Evolutionary conservation across 345 rosid genomes (phyloP), one percentile per base, ranked within the genome.

Genomic region (Boechera stricta): DNA sequence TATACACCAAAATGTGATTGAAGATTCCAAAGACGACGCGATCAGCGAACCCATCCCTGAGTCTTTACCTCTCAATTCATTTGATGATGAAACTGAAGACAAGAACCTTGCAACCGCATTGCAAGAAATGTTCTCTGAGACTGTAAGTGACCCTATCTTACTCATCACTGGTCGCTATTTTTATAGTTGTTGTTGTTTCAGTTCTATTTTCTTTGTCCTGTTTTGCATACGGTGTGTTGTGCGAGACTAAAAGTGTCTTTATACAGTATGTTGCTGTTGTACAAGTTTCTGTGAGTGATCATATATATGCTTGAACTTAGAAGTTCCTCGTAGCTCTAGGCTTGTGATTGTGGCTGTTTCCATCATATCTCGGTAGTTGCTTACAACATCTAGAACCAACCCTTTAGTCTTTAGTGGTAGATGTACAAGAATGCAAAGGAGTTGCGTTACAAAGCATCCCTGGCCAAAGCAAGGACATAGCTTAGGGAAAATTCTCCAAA

Each of bases 91-190:
- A 59, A 41, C 2, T 35, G 15, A 35, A 44, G 85, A 76, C 10
- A 84, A 78, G 44, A 85, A 67, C 49, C 79, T 65, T 56, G 87
- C 79, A 39, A 36, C 42, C 18, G 80, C 81, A 12, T 67, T 82
- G 74, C 78, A 41, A 52, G 61, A 32, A 57, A 70, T 86, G 53
- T 79, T 79, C 73, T 73, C 78, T 16, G 86, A 82, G 52, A 83
- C 13, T 65, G 81, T 77, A 57, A 72, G 80, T 69, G 35, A 56
- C 13, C 58, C 39, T 44, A 32, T 53, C 35, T 35, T 39, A 39
- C 24, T 41, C 18, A 11, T 44, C 29, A 28, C 2, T 28, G 29
- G 29, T 28, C 29, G 2, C 29, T 28, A 28, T 28, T 2, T 28
- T 28, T 28, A 21, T 38, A 4, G 41, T 8, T 29, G 21, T 41